Base-by-base conservation (phyloP, 1,284 basidiomycete genomes). In the Stygiomarasmius scandens region DNA sequence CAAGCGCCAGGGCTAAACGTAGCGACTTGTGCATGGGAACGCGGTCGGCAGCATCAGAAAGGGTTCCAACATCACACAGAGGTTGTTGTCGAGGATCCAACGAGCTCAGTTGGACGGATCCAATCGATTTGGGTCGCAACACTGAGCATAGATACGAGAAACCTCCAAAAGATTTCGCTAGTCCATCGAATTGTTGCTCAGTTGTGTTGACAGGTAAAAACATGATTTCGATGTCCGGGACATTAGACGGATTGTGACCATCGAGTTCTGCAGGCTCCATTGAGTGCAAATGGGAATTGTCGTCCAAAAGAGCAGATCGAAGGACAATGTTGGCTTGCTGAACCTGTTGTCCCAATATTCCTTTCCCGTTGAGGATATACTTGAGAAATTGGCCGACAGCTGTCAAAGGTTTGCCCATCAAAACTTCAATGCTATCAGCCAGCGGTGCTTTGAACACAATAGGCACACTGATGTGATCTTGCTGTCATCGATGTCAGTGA, bases 141-240 rank as follows among this genome's bases (percentile, higher is more conserved):
- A 68, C 59, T 1, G 67, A 64, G 52, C 61, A 64, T 9, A 73
- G 63, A 59, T 73, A 64, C 3, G 67, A 63, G 63, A 74, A 62
- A 6, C 62, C 66, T 22, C 69, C 70, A 11, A 52, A 25, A 14
- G 24, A 45, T 19, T 63, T 67, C 47, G 57, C 55, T 2, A 63
- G 49, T 12, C 58, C 55, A 51, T 68, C 63, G 52, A 56, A 58
- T 14, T 49, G n/a, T 25, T 44, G 32, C 24, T 54, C 46, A 20
- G 55, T 52, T n/a, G 52, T 43, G 46, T 58, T 60, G 34, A 51
- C 55, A 24, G 61, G 56, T 34, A 71, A 61, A 32, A 69, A 64
- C 65, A 74, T 74, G 54, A 76, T 63, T 63, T 76, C 74, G 48
- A 75, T 66, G 56, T 75, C 74, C 11, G 74, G 72, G 11, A 71